Base-by-base conservation (phyloP, 1,139 yeast genomes). In the Suhomyces chickasaworum region DNA sequence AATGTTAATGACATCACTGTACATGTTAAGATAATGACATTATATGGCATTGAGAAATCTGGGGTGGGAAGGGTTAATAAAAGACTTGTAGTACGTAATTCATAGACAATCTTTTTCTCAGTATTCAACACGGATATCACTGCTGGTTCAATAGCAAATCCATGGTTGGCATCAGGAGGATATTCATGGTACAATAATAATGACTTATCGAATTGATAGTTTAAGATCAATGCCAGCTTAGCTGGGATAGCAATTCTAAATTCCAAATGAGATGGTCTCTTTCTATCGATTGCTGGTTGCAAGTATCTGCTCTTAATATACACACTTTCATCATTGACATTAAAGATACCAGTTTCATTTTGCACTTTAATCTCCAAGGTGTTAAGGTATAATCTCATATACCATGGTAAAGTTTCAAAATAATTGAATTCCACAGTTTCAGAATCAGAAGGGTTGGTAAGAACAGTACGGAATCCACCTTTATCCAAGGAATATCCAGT, bases 151-250 rank as follows among this genome's bases (percentile, higher is more conserved):
- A 95, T 83, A 47, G 93, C 93, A 65, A 93, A 95, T 0, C 99
- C 99, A 57, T 93, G 97, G 64, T 95, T 95, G 1, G 99, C 99
- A 72, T 95, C 99, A 1, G 99, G 99, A 10, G 99, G 99, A 59
- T 95, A 95, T 63, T 95, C 99, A 8, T 93, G 87, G 54, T 89
- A 84, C 50, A 86, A 78, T 39, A 95, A 74, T 59, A 93, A 73
- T 0, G 96, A 83, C 64, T 91, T 93, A 62, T 93, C 98, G 62
- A 93, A 90, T 48, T 86, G 82, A 60, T 88, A 89, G 2, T 86
- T 80, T 47, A 93, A 59, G 1, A 86, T 77, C 34, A 89, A 67
- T 3, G 84, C 75, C 25, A 84, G 75, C 2, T 71, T 61, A 1
- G 95, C 78, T 0, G 97, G 97, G 2, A 91, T 62, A 0, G 58